Evolutionary conservation across 768 basidiomycete species (phyloP), one percentile per base, ranked within the genome.

Genomic region (Pulveroboletus sp.): DNA sequence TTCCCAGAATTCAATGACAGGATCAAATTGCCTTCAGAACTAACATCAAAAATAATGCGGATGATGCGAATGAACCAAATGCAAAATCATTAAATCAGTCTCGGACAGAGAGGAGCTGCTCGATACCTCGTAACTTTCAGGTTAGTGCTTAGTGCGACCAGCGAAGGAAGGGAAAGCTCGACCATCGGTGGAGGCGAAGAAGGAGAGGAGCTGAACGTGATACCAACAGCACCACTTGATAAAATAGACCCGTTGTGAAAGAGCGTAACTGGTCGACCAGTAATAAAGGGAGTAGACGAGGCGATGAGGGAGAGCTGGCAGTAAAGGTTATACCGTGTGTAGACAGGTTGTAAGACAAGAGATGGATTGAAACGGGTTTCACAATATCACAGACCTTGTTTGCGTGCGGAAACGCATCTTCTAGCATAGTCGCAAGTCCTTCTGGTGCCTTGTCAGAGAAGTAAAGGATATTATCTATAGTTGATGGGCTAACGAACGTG

Each of bases 211-310:
- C 52, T 49, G 26, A 84, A 54, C 0, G 79, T 85, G 6, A 92
- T 49, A 0, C 88, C 89, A 10, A 90, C 78, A 4, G 87, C 86
- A 7, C 89, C 89, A 7, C 76, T 71, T 0, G 78, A 81, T 48
- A 76, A 65, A 24, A 88, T 74, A 1, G 73, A 61, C 33, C 73
- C 69, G 43, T 85, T 77, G 50, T 75, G 66, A 51, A 89, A 81
- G 9, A 91, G 70, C 0, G 89, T 90, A 27, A 84, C 78, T 0
- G 83, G 82, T 17, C 84, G 70, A 12, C 88, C 89, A 1, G 86
- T 90, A 6, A 88, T 69, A 62, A 91, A 91, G 1, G 88, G 87
- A 2, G 89, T 91, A 3, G 87, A 83, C 0, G 87, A 73, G 0
- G 82, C 84, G 18, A 85, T 65, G 17, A 90, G 73, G 5, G 87